Evolutionary conservation across 2,329 filamentous ascomycete species (phyloP), one percentile per base, ranked within the genome.

Genomic region (Colletotrichum spaethianum): DNA sequence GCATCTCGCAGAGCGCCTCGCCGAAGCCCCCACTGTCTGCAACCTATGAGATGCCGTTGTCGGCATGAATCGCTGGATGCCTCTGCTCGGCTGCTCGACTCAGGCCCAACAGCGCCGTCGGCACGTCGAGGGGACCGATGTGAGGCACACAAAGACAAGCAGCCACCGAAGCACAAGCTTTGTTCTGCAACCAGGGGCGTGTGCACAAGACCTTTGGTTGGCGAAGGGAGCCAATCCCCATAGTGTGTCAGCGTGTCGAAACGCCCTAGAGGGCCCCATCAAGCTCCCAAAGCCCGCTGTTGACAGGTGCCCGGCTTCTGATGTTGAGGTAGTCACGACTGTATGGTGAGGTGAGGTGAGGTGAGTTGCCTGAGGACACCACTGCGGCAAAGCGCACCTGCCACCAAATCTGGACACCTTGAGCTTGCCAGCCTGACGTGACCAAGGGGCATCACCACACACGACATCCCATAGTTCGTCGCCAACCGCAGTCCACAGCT

Each of bases 401-500:
- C 52, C 33, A 28, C 61, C 53, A 64, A 53, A 60, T 52, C 57
- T 33, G n/a, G 69, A 63, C 65, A 72, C 69, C 57, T 72, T 63
- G 69, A 57, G 69, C 42, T 50, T 40, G 26, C 59, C 63, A 56
- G 64, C 69, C 70, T 72, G 59, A 69, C 28, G 53, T 64, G 65
- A 63, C 33, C 33, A 52, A 60, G 56, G 52, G 69, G 38, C 48
- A 68, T 68, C 52, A 62, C 57, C 57, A 59, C 48, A 36, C 56
- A 42, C 56, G 28, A 63, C 64, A 62, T 14, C 38, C 46, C 40
- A 46, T 40, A 63, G 53, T 73, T 77, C 75, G 75, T 77, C 75
- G 68, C 75, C 75, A 75, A 77, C 75, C 75, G 68, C 67, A 73
- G 48, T 74, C 53, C 52, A 62, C 26, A 36, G 36, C 68, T 67